Evolutionary conservation across 257 asterid genomes (phyloP), one percentile per base, ranked within the genome.

Genomic region (Asclepias syriaca): DNA sequence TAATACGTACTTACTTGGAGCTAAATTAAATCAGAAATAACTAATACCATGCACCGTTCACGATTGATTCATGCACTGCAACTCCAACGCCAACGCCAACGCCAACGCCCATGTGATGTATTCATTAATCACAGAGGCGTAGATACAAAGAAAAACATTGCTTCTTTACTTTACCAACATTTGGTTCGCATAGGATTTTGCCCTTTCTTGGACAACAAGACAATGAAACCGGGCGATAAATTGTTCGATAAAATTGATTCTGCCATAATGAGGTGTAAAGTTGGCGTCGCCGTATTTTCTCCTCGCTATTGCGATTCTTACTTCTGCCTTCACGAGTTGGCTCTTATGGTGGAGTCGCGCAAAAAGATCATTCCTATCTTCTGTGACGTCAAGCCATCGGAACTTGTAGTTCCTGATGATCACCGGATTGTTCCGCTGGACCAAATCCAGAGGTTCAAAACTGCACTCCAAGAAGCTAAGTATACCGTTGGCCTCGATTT

Each of bases 141-240:
- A 1, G 92, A 87, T 73, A 87, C 92, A 21, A 87, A 85, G 59
- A 74, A 80, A 19, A 68, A 71, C 22, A 64, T 87, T 19, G 82
- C 88, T 19, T 71, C 84, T 0, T 77, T 87, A 78, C 51, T 87
- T 12, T 83, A 85, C n/a, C 85, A 85, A 27, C 84, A 80, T 67
- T 81, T 87, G 21, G 45, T 13, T 0, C 65, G 81, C 21, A 70
- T 81, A 1, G 45, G 77, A 8, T 1, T 81, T n/a, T 64, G 58
- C 5, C 81, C 89, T 0, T 87, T 87, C 53, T 71, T 87, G 74
- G 91, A 87, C 85, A 82, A 74, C 82, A 84, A 82, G 82, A 87
- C 57, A 22, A 87, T 87, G 89, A 87, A 87, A 74, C 89, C 91
- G 0, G 89, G 91, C 14, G 91, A 86, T 63, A 82, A 78, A 71